phyloP scores from a whole-genome alignment of 441 rosid species.

The Syzygium malaccense region DNA sequence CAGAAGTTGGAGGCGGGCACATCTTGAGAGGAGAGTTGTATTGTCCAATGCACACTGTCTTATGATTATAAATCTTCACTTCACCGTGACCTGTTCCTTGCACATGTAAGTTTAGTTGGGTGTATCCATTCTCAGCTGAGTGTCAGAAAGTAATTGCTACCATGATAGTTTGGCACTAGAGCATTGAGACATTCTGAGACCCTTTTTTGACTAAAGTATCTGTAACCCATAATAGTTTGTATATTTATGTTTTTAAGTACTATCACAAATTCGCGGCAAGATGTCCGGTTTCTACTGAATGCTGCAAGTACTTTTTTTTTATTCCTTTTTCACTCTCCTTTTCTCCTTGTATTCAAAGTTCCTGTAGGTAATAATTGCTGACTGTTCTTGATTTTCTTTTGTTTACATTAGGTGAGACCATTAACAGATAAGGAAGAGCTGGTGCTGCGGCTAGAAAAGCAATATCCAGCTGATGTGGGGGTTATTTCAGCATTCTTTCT shows the following conservation, averaged over 20 bases:
- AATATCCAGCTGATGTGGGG: conserved; percentile 62
- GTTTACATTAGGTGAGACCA: conserved; percentile 34
- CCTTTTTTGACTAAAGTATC: not conserved
- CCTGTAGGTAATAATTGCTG: not conserved
- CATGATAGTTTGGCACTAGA: not conserved
- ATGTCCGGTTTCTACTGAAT: not conserved
- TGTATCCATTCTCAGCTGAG: not conserved
- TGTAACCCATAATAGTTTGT: not conserved
- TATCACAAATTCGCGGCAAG: not conserved
- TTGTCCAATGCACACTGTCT: not conserved
- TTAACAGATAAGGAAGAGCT: conserved; percentile 63
- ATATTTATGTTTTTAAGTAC: not conserved
- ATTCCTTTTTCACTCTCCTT: not conserved
- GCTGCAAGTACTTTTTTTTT: not conserved
- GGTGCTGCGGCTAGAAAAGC: conserved; percentile 55
- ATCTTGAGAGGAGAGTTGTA: not conserved
- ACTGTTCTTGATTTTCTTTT: not conserved
- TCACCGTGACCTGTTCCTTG: not conserved
- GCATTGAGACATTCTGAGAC: not conserved
- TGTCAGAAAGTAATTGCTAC: not conserved
- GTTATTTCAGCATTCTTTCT: conserved; percentile 63
- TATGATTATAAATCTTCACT: not conserved
- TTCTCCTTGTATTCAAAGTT: not conserved
- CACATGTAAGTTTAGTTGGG: not conserved
- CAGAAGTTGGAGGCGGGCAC: not conserved